phyloP scores from a whole-genome alignment of 306 rosid species.

The Inga leiocalycina region DNA sequence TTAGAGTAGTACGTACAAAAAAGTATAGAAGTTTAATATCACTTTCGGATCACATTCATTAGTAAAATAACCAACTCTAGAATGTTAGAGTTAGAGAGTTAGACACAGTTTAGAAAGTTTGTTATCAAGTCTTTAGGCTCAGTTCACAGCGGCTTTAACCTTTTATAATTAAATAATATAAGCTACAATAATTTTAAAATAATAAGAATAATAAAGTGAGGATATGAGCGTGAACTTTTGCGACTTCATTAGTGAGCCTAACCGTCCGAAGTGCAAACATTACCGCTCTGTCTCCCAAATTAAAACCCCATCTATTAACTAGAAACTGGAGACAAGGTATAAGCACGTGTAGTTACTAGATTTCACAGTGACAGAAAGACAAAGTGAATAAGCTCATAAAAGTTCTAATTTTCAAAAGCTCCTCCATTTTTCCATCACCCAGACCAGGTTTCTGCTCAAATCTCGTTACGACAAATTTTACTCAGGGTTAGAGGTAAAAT shows the following conservation, averaged over 20 bases:
- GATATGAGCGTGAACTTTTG: background rate
- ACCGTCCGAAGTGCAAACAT: background rate
- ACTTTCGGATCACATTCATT: background rate
- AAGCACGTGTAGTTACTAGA: background rate
- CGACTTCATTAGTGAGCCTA: background rate
- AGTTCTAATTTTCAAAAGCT: background rate
- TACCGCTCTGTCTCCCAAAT: background rate
- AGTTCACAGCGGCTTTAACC: background rate
- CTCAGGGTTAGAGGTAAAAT: background rate
- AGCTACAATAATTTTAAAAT: background rate
- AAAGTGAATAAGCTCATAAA: background rate
- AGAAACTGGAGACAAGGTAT: background rate
- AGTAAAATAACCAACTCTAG: background rate
- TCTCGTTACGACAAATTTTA: background rate
- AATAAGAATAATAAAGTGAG: background rate
- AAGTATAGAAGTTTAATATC: background rate
- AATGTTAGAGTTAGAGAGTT: background rate
- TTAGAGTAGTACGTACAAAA: background rate
- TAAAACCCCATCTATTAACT: background rate
- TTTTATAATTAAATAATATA: background rate
- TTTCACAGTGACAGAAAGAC: background rate
- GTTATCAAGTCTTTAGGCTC: background rate
- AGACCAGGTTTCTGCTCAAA: background rate
- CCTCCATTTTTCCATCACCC: slow-evolving; percentile 24
- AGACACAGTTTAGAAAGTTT: background rate